phyloP scores from a whole-genome alignment of 345 rosid species.

The Garcia nutans region DNA sequence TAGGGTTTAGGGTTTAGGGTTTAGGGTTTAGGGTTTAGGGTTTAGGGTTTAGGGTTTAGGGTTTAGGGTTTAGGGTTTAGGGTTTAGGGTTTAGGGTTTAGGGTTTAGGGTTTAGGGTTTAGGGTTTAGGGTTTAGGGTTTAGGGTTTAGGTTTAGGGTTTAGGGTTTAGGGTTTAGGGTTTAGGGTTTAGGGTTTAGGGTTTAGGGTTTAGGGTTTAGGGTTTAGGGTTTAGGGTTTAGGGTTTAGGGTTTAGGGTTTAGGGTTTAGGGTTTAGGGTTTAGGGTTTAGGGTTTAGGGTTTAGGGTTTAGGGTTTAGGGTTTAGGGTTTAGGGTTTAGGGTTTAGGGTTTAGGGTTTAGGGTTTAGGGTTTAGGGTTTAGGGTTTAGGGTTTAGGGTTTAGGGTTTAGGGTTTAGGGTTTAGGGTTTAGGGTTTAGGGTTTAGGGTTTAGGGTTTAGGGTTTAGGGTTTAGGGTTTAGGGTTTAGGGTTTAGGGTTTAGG shows the following conservation, averaged over 20 bases:
- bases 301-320: conserved; percentile 24
- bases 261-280: conserved; percentile 23
- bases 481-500: conserved; percentile 14
- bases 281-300: conserved; percentile 24
- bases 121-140: conserved; percentile 10
- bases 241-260: not conserved
- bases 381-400: conserved; percentile 18
- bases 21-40: conserved; percentile 27
- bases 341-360: conserved; percentile 30
- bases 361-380: conserved; percentile 20
- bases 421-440: conserved; percentile 29
- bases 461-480: conserved; percentile 2
- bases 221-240: conserved; percentile 22
- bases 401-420: conserved; percentile 20
- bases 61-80: conserved; percentile 31
- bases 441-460: conserved; percentile 24
- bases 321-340: conserved; percentile 18
- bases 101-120: conserved; percentile 25
- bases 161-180: conserved; percentile 26
- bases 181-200: conserved; percentile 18
- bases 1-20: conserved; percentile 5
- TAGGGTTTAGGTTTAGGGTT: conserved; percentile 17
- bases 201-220: conserved; percentile 26
- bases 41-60: conserved; percentile 21
- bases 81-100: conserved; percentile 28